Evolutionary conservation across 2,329 filamentous ascomycete genomes (phyloP).

Genomic region (Penicillium italicum): DNA sequence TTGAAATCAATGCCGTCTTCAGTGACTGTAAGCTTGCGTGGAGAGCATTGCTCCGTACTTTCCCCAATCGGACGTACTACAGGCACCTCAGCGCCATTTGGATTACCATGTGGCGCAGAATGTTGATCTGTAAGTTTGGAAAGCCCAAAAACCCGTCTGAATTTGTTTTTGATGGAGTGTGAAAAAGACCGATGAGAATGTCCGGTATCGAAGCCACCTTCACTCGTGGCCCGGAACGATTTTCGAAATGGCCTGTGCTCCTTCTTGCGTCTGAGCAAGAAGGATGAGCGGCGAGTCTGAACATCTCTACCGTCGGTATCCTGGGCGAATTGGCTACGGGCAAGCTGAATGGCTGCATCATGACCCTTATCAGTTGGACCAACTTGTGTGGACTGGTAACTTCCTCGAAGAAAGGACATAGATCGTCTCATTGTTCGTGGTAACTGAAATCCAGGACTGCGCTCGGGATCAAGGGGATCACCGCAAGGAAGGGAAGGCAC

Average conservation of each 20-base stretch:
- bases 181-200: slow-evolving; percentile 37
- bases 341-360: slow-evolving; percentile 41
- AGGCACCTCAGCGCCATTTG: neutral
- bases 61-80: neutral
- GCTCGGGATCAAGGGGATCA: slow-evolving; percentile 13
- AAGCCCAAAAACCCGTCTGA: slow-evolving; percentile 42
- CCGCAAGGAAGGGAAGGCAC: slow-evolving; percentile 9
- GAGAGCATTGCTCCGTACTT: neutral
- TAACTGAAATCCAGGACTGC: slow-evolving; percentile 18
- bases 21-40: neutral
- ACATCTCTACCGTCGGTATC: slow-evolving; percentile 17
- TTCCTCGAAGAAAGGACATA: slow-evolving; percentile 41
- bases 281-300: slow-evolving; percentile 25
- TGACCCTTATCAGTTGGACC: slow-evolving; percentile 31
- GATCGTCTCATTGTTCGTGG: slow-evolving; percentile 39
- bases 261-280: slow-evolving; percentile 23
- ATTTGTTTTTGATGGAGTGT: slow-evolving; percentile 39
- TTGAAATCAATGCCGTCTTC: neutral
- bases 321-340: slow-evolving; percentile 40
- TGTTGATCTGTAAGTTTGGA: slow-evolving; percentile 20
- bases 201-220: slow-evolving; percentile 6
- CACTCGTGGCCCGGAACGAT: slow-evolving; percentile 33
- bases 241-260: slow-evolving; percentile 39
- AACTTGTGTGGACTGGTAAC: slow-evolving; percentile 17
- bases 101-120: neutral